phyloP scores from a whole-genome alignment of 108 stramenopile species.

The Pseudonitzschia multistriata region DNA sequence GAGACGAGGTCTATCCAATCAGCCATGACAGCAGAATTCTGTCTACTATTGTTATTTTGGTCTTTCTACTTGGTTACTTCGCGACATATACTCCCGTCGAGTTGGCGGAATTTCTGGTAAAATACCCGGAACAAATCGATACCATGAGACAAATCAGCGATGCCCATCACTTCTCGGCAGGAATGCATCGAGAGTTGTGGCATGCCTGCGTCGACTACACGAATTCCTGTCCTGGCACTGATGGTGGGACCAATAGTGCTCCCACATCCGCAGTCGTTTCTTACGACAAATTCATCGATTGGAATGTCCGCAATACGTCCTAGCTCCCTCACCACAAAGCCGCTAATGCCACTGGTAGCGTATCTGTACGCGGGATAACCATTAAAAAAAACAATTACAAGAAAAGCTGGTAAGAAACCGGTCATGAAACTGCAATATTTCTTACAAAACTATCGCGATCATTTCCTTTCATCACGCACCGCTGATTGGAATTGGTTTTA shows the following conservation, averaged over 20 bases:
- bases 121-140: slow-evolving; percentile 65
- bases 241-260: slow-evolving; percentile 92
- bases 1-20: too few relatives aligned
- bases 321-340: slow-evolving; percentile 84
- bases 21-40: too few relatives aligned
- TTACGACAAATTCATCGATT: slow-evolving; percentile 56
- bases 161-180: slow-evolving; percentile 86
- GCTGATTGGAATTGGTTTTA: slow-evolving; percentile 93
- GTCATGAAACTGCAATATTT: neutral
- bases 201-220: slow-evolving; percentile 93
- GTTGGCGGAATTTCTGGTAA: slow-evolving; percentile 62
- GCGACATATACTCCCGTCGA: slow-evolving; percentile 56
- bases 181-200: slow-evolving; percentile 92
- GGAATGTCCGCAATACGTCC: slow-evolving; percentile 62
- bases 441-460: neutral
- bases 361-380: neutral
- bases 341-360: slow-evolving; percentile 88
- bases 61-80: neutral
- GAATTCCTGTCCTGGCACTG: slow-evolving; percentile 81
- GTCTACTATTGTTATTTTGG: neutral
- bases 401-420: neutral
- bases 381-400: neutral
- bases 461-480: slow-evolving; percentile 30
- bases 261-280: slow-evolving; percentile 91
- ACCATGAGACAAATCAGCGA: slow-evolving; percentile 73